These are phyloP conservation scores for Phialocephala sp. DNA, from an alignment of 2,329 filamentous ascomycete species.

Conservation along the genomic window DNA sequence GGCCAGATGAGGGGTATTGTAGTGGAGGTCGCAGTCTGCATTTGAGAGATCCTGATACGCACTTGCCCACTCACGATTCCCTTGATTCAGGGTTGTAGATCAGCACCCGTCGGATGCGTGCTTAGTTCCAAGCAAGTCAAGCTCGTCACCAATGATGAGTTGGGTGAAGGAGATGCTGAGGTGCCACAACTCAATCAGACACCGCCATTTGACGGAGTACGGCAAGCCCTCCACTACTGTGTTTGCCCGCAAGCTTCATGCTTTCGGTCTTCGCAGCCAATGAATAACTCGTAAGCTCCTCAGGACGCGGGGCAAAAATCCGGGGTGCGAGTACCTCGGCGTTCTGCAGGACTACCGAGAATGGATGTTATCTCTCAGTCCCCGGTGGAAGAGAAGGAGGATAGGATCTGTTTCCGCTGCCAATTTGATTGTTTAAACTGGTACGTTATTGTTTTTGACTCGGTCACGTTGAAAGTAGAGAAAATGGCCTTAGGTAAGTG, in stretches of 20 bases:
- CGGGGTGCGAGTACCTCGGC: background rate
- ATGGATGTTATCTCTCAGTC: background rate
- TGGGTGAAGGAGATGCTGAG: background rate
- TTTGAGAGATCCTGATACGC: no score
- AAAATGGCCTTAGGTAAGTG: slow-evolving; percentile 5
- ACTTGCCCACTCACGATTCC: no score
- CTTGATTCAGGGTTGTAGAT: no score
- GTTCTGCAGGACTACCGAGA: background rate
- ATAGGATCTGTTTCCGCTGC: background rate
- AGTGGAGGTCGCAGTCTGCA: background rate
- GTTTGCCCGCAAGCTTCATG: background rate
- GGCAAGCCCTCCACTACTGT: background rate
- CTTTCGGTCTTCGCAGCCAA: background rate
- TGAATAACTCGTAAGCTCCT: background rate
- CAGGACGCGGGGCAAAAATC: slow-evolving; percentile 4
- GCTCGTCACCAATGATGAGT: no score
- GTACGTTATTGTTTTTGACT: background rate
- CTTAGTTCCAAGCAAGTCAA: no score
- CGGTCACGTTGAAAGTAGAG: background rate
- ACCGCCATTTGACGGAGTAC: background rate
- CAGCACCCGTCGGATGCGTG: no score
- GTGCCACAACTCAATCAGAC: background rate
- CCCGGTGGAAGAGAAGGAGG: background rate
- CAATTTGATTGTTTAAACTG: background rate
- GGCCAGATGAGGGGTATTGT: background rate